Conservation (phyloP, 805 yeast genomes). For the Zygoascus flipseniorum region DNA sequence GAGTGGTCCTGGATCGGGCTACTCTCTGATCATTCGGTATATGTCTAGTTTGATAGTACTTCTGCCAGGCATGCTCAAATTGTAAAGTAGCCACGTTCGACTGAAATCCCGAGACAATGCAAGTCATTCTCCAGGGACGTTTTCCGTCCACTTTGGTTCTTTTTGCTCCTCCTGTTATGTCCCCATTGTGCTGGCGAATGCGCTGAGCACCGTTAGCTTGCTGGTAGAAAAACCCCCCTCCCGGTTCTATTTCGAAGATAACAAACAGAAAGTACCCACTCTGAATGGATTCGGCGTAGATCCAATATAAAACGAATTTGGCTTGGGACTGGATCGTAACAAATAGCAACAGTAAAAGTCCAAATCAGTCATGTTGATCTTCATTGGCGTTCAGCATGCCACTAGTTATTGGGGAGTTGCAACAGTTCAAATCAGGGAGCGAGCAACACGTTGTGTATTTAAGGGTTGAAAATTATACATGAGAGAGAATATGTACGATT, state of each 20-base stretch:
- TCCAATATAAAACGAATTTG: constrained; percentile 62
- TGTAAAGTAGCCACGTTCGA: constrained; percentile 61
- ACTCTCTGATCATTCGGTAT: constrained; percentile 36
- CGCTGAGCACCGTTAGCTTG: constrained; percentile 30
- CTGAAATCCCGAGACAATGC: constrained; percentile 64
- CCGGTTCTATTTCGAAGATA: neutral
- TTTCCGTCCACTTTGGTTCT: constrained; percentile 47
- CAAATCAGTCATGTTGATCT: neutral
- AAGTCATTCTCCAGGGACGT: constrained; percentile 68
- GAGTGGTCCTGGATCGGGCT: constrained; percentile 14
- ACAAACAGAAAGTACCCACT: constrained; percentile 19
- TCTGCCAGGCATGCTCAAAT: constrained; percentile 84
- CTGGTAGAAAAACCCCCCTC: too few relatives aligned
- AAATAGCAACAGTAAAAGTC: constrained; percentile 64
- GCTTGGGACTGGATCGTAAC: constrained; percentile 49
- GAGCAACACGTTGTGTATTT: too few relatives aligned
- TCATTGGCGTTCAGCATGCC: too few relatives aligned
- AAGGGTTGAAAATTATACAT: neutral
- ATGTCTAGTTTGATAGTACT: constrained; percentile 56
- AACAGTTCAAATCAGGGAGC: too few relatives aligned
- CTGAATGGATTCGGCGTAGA: constrained; percentile 70
- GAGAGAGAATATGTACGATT: neutral
- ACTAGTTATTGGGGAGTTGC: too few relatives aligned
- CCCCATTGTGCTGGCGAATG: constrained; percentile 74
- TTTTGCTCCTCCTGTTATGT: constrained; percentile 52